Conservation (phyloP, 1,284 basidiomycete genomes). For the Naganishia liquefaciens region DNA sequence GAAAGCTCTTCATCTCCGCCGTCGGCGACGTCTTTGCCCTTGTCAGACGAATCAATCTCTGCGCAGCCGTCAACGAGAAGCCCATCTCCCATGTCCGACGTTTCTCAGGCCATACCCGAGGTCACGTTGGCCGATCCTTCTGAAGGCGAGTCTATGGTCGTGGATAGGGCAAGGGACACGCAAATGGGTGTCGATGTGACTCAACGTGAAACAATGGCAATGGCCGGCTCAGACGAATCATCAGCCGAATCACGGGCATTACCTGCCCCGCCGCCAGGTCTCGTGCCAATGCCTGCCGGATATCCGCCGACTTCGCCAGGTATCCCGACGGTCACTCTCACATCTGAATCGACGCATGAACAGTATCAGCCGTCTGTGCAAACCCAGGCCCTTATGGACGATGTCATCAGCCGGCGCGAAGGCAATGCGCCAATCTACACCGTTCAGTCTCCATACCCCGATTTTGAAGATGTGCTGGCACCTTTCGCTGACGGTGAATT, state of each 20-base stretch:
- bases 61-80: slow-evolving; percentile 21
- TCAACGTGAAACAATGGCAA: slow-evolving; percentile 11
- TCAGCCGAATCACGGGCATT: slow-evolving; percentile 35
- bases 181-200: slow-evolving; percentile 9
- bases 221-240: slow-evolving; percentile 40
- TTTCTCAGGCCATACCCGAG: slow-evolving; percentile 21
- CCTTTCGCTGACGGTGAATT: slow-evolving; percentile 72
- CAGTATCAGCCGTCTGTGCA: slow-evolving; percentile 80
- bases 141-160: not conserved
- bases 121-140: not conserved
- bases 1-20: slow-evolving; percentile 14
- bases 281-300: slow-evolving; percentile 40
- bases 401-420: slow-evolving; percentile 74
- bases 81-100: slow-evolving; percentile 21
- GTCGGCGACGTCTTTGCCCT: not conserved
- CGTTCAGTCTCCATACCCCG: slow-evolving; percentile 77
- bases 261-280: slow-evolving; percentile 39
- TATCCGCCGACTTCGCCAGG: slow-evolving; percentile 34
- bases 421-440: slow-evolving; percentile 56
- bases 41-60: slow-evolving; percentile 6
- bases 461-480: slow-evolving; percentile 69
- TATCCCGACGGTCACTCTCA: slow-evolving; percentile 7
- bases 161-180: not conserved
- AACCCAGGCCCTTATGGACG: slow-evolving; percentile 78
- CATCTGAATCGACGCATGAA: slow-evolving; percentile 21